These are phyloP conservation scores for Cajanus cajan DNA, from an alignment of 306 rosid genomes.

Conservation along the genomic window DNA sequence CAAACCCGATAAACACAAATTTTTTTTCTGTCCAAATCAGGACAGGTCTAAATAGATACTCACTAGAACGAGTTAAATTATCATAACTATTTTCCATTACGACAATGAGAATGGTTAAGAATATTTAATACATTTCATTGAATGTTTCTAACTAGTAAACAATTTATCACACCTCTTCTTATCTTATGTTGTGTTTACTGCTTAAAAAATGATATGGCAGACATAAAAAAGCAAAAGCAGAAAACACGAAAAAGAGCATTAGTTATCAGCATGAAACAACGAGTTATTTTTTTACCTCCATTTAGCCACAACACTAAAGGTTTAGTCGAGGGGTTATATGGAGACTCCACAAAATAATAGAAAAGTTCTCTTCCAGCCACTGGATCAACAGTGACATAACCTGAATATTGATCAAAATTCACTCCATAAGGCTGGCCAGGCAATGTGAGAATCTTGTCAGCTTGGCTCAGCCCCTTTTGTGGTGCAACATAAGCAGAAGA, in stretches of 20 bases:
- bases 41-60: too few relatives aligned
- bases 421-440: conserved; percentile 62
- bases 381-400: conserved; percentile 53
- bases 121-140: too few relatives aligned
- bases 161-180: too few relatives aligned
- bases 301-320: conserved; percentile 65
- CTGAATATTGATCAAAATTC: conserved; percentile 57
- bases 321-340: conserved; percentile 35
- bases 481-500: conserved; percentile 15
- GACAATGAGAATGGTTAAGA: too few relatives aligned
- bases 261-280: neutral
- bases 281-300: conserved; percentile 50
- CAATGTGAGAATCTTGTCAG: conserved; percentile 50
- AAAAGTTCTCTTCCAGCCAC: conserved; percentile 51
- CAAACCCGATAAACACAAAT: too few relatives aligned
- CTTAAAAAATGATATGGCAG: neutral
- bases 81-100: too few relatives aligned
- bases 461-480: conserved; percentile 35
- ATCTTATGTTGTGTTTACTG: neutral
- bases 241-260: neutral
- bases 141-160: too few relatives aligned
- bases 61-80: too few relatives aligned
- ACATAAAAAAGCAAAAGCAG: neutral
- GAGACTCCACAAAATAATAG: conserved; percentile 63
- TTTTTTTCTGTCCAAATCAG: too few relatives aligned